Conservation (phyloP, 768 basidiomycete genomes). For the Ramaria sp. region DNA sequence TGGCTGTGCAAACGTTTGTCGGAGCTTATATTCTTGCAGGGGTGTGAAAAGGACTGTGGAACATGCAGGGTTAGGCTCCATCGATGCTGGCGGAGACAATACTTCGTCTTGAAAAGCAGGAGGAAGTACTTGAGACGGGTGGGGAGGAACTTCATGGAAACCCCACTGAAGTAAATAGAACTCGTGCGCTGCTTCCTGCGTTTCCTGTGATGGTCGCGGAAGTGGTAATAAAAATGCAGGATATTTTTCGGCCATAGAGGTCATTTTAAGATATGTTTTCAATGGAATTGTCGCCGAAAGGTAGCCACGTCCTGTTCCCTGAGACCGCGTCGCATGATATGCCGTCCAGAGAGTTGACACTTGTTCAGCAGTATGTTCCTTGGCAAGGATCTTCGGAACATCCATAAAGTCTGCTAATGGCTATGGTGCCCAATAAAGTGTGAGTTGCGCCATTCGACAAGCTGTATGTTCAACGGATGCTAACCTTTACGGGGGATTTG, state of each 20-base stretch:
- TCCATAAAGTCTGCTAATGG: slow-evolving; percentile 77
- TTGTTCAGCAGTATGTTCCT: slow-evolving; percentile 60
- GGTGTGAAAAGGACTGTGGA: slow-evolving; percentile 89
- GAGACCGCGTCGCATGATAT: slow-evolving; percentile 75
- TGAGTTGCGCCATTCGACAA: not conserved
- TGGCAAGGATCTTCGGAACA: slow-evolving; percentile 50
- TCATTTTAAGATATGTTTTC: slow-evolving; percentile 63
- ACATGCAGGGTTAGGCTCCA: slow-evolving; percentile 15
- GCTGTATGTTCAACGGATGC: slow-evolving; percentile 12
- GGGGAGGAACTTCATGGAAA: slow-evolving; percentile 62
- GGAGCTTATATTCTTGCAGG: slow-evolving; percentile 84
- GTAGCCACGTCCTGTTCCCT: slow-evolving; percentile 72
- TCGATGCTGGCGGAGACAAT: slow-evolving; percentile 17
- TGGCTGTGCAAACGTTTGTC: slow-evolving; percentile 78
- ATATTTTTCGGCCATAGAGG: slow-evolving; percentile 47
- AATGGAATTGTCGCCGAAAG: slow-evolving; percentile 76
- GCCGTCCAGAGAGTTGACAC: slow-evolving; percentile 80
- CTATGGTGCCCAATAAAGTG: slow-evolving; percentile 28
- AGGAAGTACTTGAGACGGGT: slow-evolving; percentile 33
- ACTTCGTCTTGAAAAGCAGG: slow-evolving; percentile 27
- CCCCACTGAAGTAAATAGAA: slow-evolving; percentile 88
- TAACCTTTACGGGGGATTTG: slow-evolving; percentile 55
- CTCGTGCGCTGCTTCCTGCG: slow-evolving; percentile 42
- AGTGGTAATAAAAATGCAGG: slow-evolving; percentile 78
- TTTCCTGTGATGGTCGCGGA: slow-evolving; percentile 34